phyloP scores from a whole-genome alignment of 352 stramenopile species.

The Phytopythium oedochilum region DNA sequence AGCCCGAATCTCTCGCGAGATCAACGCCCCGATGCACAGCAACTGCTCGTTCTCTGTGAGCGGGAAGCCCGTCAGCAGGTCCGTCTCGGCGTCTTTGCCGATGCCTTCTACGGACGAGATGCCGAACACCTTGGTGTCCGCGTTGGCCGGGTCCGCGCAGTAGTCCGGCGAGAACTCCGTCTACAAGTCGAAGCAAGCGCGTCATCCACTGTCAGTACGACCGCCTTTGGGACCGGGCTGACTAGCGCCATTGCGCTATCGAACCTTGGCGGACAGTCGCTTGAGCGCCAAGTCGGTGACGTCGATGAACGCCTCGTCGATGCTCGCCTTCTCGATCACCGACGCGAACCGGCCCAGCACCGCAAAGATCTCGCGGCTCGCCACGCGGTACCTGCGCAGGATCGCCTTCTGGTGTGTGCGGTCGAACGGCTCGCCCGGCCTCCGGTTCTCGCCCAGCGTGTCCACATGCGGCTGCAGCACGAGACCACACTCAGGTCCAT shows the following conservation, averaged over 20 bases:
- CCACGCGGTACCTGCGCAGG: constrained; percentile 68
- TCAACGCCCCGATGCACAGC: constrained; percentile 54
- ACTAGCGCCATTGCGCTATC: neutral
- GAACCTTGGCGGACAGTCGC: constrained; percentile 43
- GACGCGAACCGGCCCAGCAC: constrained; percentile 45
- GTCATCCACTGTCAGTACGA: neutral
- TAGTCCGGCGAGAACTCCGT: constrained; percentile 50
- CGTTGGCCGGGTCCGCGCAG: constrained; percentile 46
- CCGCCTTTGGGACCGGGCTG: no score
- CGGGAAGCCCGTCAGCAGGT: constrained; percentile 37
- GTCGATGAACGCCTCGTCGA: constrained; percentile 84
- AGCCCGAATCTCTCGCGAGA: constrained; percentile 70
- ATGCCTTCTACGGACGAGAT: constrained; percentile 32
- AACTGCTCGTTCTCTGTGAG: constrained; percentile 59
- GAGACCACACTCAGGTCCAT: neutral
- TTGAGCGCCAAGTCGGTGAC: constrained; percentile 58
- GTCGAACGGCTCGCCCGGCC: constrained; percentile 53
- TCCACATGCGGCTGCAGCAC: constrained; percentile 69
- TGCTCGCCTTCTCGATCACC: constrained; percentile 67
- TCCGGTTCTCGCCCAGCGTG: constrained; percentile 71
- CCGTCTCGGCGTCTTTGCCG: constrained; percentile 21
- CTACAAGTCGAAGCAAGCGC: constrained; percentile 13
- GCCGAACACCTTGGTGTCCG: constrained; percentile 71
- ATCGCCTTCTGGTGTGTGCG: constrained; percentile 81
- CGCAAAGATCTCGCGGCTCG: constrained; percentile 74